phyloP scores from a whole-genome alignment of 768 basidiomycete species.

The Xerocomellus intermedius region DNA sequence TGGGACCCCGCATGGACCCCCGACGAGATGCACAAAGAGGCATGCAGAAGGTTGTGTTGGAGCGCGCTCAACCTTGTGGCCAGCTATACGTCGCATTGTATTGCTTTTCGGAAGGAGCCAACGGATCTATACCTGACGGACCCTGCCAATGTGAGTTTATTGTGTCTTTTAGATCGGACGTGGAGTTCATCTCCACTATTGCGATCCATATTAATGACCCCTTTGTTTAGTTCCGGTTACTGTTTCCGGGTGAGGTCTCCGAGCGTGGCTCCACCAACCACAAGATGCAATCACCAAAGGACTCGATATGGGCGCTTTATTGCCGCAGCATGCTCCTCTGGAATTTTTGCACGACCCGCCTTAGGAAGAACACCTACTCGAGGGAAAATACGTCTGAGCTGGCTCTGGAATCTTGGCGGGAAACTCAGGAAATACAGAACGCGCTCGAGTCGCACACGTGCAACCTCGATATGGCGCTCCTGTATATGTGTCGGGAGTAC shows the following conservation, averaged over 20 bases:
- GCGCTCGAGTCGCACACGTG: slow-evolving; percentile 66
- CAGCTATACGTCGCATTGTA: slow-evolving; percentile 65
- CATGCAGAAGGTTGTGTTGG: slow-evolving; percentile 77
- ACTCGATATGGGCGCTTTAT: slow-evolving; percentile 79
- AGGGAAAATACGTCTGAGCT: slow-evolving; percentile 57
- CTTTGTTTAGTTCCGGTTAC: slow-evolving; percentile 36
- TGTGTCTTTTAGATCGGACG: slow-evolving; percentile 1
- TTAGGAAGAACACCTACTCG: slow-evolving; percentile 41
- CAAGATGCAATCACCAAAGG: slow-evolving; percentile 59
- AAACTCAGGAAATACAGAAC: slow-evolving; percentile 65
- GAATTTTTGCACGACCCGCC: slow-evolving; percentile 60
- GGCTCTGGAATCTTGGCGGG: slow-evolving; percentile 61
- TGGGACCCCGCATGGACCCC: slow-evolving; percentile 63
- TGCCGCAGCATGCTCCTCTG: slow-evolving; percentile 81
- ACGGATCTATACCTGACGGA: slow-evolving; percentile 60
- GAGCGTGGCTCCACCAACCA: slow-evolving; percentile 46
- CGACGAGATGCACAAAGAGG: slow-evolving; percentile 60
- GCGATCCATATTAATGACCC: slow-evolving; percentile 6
- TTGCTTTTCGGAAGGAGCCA: slow-evolving; percentile 58
- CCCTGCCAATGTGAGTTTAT: slow-evolving; percentile 57
- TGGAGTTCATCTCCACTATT: slow-evolving; percentile 9
- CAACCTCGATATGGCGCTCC: slow-evolving; percentile 63
- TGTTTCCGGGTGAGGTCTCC: slow-evolving; percentile 74
- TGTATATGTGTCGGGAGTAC: slow-evolving; percentile 69
- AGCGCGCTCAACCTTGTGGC: slow-evolving; percentile 66